Evolutionary conservation across 2,329 filamentous ascomycete species (phyloP).

Genomic region (Fusarium sp.): DNA sequence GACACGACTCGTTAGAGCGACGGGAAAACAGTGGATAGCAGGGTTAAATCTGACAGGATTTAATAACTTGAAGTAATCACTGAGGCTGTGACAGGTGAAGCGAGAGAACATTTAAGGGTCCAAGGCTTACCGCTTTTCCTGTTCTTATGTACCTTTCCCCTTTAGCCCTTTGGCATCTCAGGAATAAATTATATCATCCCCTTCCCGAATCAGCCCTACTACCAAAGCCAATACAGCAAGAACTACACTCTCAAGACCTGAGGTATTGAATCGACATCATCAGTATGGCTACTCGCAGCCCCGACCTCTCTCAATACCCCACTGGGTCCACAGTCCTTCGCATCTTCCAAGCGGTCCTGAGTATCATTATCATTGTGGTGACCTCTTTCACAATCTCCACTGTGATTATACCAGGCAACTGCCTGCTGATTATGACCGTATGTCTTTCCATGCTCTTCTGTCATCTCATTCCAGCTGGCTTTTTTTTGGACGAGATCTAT

Average conservation of each 20-base stretch:
- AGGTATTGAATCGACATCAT: fast-evolving
- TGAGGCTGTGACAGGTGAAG: conserved; percentile 2
- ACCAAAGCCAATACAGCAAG: neutral
- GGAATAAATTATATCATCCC: neutral
- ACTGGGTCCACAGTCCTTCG: conserved; percentile 61
- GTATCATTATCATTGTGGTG: conserved; percentile 63
- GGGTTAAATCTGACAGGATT: conserved; percentile 18
- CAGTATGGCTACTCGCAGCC: conserved; percentile 14
- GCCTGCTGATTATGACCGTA: conserved; percentile 59
- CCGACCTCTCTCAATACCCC: conserved; percentile 59
- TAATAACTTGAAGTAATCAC: neutral
- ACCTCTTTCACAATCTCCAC: conserved; percentile 59
- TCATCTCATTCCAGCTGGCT: no score
- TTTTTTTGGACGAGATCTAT: no score
- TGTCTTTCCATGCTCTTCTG: neutral
- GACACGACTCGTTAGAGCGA: neutral
- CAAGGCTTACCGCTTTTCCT: neutral
- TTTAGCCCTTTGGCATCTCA: no score
- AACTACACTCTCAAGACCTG: neutral
- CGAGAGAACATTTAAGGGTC: neutral
- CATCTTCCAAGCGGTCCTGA: conserved; percentile 62
- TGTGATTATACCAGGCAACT: conserved; percentile 55
- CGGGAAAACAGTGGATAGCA: neutral
- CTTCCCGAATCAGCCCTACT: neutral
- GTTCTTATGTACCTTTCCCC: neutral